Evolutionary conservation across 148 eudicot species (phyloP).

Genomic region (Chenopodium berlandieri): DNA sequence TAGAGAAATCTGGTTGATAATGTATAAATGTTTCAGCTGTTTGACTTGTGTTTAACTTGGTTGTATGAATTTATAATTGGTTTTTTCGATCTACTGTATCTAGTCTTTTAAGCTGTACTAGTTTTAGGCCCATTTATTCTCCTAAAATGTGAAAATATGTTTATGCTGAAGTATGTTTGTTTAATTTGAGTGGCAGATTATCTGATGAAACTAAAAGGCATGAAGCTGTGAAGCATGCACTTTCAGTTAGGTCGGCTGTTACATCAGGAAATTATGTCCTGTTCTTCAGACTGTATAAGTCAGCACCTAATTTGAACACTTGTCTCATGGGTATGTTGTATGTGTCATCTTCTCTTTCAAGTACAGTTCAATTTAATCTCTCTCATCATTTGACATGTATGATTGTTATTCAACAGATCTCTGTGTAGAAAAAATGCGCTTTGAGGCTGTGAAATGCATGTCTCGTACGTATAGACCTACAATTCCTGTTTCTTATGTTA

Average conservation of each 20-base stretch:
- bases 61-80: no score
- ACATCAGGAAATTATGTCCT: slow-evolving; percentile 81
- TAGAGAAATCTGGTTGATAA: no score
- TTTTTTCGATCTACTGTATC: no score
- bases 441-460: slow-evolving; percentile 79
- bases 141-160: neutral
- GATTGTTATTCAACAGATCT: slow-evolving; percentile 53
- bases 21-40: no score
- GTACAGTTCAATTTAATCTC: neutral
- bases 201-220: slow-evolving; percentile 67
- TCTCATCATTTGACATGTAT: slow-evolving; percentile 14
- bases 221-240: slow-evolving; percentile 88
- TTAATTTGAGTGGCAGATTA: slow-evolving; percentile 47
- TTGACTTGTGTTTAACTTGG: no score
- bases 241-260: slow-evolving; percentile 83
- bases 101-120: no score
- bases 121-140: no score
- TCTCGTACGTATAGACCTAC: slow-evolving; percentile 92
- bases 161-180: slow-evolving; percentile 24
- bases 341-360: neutral
- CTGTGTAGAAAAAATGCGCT: slow-evolving; percentile 86
- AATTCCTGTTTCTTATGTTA: slow-evolving; percentile 70
- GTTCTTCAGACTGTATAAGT: slow-evolving; percentile 81
- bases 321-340: slow-evolving; percentile 69
- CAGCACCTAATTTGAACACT: slow-evolving; percentile 78